phyloP scores from a whole-genome alignment of 805 yeast genomes.

The Myxozyma melibiosi region DNA sequence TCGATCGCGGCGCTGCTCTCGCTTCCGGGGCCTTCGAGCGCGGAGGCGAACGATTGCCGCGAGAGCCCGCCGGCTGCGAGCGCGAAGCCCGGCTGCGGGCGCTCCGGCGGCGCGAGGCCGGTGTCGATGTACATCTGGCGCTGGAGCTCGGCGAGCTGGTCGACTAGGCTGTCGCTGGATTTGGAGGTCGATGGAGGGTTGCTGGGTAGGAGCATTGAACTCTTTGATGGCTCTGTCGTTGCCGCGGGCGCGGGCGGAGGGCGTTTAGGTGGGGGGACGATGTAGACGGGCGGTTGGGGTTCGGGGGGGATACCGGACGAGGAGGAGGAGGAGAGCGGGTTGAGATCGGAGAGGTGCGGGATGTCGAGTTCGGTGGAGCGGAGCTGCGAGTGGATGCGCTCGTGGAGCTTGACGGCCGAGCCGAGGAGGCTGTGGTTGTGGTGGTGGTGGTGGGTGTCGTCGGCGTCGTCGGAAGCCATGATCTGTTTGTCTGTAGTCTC shows the following conservation, averaged over 20 bases:
- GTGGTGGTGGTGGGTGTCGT: neutral
- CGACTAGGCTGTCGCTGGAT: neutral
- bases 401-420: neutral
- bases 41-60: neutral
- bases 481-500: too few relatives aligned
- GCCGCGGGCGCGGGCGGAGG: neutral
- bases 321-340: neutral
- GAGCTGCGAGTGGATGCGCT: neutral
- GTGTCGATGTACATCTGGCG: neutral
- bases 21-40: neutral
- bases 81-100: conserved; percentile 7
- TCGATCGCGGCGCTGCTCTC: neutral
- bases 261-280: conserved; percentile 6
- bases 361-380: neutral
- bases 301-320: neutral
- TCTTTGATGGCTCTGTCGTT: neutral
- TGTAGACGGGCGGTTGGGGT: conserved; percentile 5
- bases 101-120: neutral
- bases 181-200: neutral
- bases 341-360: neutral
- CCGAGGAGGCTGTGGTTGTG: neutral
- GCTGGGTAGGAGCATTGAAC: neutral
- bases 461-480: too few relatives aligned
- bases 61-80: neutral
- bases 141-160: neutral